Base-by-base conservation (phyloP, 73 alveolate genomes). In the Tetrahymena malaccensis region DNA sequence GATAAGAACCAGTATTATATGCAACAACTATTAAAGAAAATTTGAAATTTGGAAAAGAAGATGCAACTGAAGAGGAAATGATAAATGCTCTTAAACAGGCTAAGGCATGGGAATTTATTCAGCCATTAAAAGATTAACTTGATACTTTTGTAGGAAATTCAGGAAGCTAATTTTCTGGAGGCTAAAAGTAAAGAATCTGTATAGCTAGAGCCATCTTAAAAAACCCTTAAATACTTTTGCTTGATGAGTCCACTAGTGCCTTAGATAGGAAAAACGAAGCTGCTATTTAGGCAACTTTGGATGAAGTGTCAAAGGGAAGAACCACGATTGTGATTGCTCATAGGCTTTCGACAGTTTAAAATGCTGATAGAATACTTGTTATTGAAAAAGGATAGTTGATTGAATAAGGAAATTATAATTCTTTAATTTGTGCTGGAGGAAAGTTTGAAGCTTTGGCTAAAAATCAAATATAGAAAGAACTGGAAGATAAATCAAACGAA, bases 131-230 rank as follows among this genome's bases (percentile, higher is more conserved):
- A 9, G 44, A 97, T 43, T 95, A 96, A 13, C 93, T 97, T 57
- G 95, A 98, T 17, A 96, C 98, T 9, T 84, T 96, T 56, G 99
- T 97, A 13, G 99, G 99, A 17, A 94, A 85, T 31, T 85, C 96
- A 19, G 99, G 99, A 43, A 96, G 98, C 31, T 94, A 96, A 84
- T 97, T 98, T 57, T 96, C 98, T 95, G 99, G 99, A n/a, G 99
- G 99, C 1, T 96, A 97, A 94, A 98, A 98, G 96, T 97, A 98
- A 93, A 94, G 99, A 95, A 94, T 98, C 11, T 99, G 99, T 43
- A 97, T 98, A 22, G 99, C 99, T 6, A 97, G 99, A 94, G 99
- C 99, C 9, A 97, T 98, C 43, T 93, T 97, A n/a, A 97, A 97
- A 94, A 94, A 97, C 21, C 99, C 99, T 31, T 21, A 97, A 93